Evolutionary conservation across 768 basidiomycete species (phyloP).

Genomic region (Xerocomellus chrysenteron): DNA sequence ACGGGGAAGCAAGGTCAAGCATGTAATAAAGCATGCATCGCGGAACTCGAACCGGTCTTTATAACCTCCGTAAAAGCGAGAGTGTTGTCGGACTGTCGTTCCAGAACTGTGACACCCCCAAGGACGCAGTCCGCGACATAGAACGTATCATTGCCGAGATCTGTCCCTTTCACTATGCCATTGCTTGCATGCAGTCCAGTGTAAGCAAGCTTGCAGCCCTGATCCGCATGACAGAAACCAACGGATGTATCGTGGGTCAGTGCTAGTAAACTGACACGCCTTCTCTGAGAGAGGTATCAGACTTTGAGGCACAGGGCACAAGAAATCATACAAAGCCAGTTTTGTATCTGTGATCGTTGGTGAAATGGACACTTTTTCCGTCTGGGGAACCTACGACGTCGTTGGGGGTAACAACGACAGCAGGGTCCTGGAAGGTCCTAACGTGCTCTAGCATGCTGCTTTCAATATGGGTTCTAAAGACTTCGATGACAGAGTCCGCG

Average conservation of each 20-base stretch:
- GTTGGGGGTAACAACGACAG: slow-evolving; percentile 61
- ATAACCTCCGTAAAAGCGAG: slow-evolving; percentile 56
- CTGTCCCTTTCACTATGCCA: slow-evolving; percentile 53
- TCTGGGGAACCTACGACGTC: slow-evolving; percentile 67
- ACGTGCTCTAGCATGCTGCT: slow-evolving; percentile 49
- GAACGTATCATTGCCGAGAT: slow-evolving; percentile 52
- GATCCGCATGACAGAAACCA: slow-evolving; percentile 60
- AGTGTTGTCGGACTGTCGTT: slow-evolving; percentile 57
- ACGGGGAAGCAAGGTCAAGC: slow-evolving; percentile 5
- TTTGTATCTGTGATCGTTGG: slow-evolving; percentile 64
- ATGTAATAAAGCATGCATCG: background rate
- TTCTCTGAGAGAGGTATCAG: slow-evolving; percentile 15
- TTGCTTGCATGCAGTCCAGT: slow-evolving; percentile 53
- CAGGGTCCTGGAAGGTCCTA: slow-evolving; percentile 53
- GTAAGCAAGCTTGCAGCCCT: slow-evolving; percentile 61
- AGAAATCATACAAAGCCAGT: slow-evolving; percentile 46
- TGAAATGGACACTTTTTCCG: slow-evolving; percentile 64
- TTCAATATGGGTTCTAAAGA: slow-evolving; percentile 57
- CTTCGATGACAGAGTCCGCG: slow-evolving; percentile 71
- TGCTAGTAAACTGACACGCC: slow-evolving; percentile 30
- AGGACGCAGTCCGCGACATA: slow-evolving; percentile 52
- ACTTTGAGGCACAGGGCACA: background rate
- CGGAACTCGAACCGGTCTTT: slow-evolving; percentile 43
- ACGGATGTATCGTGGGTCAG: slow-evolving; percentile 46
- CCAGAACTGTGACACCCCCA: slow-evolving; percentile 52